These are phyloP conservation scores for Quercus agrifolia DNA, from an alignment of 306 rosid species.

Conservation along the genomic window DNA sequence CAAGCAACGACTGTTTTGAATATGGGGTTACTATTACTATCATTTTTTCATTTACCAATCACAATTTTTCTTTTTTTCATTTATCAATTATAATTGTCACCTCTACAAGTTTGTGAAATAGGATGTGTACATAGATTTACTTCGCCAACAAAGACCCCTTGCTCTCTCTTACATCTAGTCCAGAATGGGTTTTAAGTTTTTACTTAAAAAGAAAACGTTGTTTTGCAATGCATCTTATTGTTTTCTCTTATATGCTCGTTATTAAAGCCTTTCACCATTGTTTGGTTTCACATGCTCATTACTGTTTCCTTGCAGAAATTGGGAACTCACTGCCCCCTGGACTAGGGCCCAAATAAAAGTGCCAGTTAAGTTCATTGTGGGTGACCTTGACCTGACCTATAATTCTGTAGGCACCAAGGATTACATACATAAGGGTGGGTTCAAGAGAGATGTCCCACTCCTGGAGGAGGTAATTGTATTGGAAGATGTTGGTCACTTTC, in stretches of 20 bases:
- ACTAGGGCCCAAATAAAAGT: constrained; percentile 56
- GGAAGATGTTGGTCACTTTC: constrained; percentile 77
- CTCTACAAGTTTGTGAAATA: too few relatives aligned
- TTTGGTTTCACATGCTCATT: background rate
- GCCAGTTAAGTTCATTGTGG: constrained; percentile 73
- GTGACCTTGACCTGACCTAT: constrained; percentile 71
- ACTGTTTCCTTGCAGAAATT: constrained; percentile 44
- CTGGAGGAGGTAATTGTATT: constrained; percentile 61
- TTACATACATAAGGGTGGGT: constrained; percentile 72
- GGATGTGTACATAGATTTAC: too few relatives aligned
- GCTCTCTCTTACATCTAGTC: too few relatives aligned
- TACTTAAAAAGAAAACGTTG: background rate
- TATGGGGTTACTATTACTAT: too few relatives aligned
- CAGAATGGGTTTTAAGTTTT: too few relatives aligned
- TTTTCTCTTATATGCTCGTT: background rate
- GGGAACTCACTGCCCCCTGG: constrained; percentile 84
- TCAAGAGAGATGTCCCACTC: constrained; percentile 60
- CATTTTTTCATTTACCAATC: too few relatives aligned
- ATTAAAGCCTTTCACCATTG: background rate
- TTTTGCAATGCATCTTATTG: background rate
- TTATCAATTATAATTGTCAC: too few relatives aligned
- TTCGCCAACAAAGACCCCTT: too few relatives aligned
- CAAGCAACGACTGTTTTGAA: too few relatives aligned
- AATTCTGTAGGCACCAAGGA: constrained; percentile 51
- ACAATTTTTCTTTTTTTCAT: too few relatives aligned